Evolutionary conservation across 306 rosid species (phyloP).

Genomic region (Dryas alaskensis): DNA sequence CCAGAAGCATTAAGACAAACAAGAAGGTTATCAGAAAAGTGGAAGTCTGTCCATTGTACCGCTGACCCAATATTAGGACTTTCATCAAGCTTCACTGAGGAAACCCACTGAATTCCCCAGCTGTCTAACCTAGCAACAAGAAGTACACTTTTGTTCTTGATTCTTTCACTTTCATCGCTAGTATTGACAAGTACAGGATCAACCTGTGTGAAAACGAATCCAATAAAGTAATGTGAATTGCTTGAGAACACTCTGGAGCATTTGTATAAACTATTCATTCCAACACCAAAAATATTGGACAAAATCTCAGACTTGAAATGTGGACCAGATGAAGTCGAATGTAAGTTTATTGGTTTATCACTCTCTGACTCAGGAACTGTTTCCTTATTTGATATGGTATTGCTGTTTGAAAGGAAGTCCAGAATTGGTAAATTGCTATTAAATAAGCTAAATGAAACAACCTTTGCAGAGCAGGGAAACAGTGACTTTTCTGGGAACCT

Average conservation of each 20-base stretch:
- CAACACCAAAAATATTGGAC: conserved; percentile 55
- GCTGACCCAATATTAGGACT: conserved; percentile 36
- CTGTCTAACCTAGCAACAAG: conserved; percentile 61
- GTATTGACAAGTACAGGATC: conserved; percentile 32
- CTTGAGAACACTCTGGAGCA: conserved; percentile 79
- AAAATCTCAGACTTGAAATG: conserved; percentile 42
- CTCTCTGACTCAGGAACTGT: conserved; percentile 30
- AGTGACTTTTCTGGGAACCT: conserved; percentile 64
- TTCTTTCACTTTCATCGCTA: conserved; percentile 41
- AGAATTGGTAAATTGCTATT: conserved; percentile 41
- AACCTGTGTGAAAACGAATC: conserved; percentile 55
- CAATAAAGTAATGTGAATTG: conserved; percentile 61
- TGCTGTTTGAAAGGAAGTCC: conserved; percentile 37
- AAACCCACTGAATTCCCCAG: conserved; percentile 75
- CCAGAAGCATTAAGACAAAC: conserved; percentile 76
- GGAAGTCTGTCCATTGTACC: conserved; percentile 70
- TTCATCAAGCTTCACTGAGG: conserved; percentile 68
- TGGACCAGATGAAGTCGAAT: conserved; percentile 33
- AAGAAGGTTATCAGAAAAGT: conserved; percentile 74
- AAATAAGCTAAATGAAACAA: conserved; percentile 78
- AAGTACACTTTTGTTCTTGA: conserved; percentile 47
- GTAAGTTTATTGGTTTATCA: conserved; percentile 28
- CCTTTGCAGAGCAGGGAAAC: conserved; percentile 65
- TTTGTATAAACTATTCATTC: conserved; percentile 47
- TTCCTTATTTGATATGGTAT: conserved; percentile 35